Conservation (phyloP, 2,329 filamentous ascomycete genomes). For the Xylariomycetidae sp. region DNA sequence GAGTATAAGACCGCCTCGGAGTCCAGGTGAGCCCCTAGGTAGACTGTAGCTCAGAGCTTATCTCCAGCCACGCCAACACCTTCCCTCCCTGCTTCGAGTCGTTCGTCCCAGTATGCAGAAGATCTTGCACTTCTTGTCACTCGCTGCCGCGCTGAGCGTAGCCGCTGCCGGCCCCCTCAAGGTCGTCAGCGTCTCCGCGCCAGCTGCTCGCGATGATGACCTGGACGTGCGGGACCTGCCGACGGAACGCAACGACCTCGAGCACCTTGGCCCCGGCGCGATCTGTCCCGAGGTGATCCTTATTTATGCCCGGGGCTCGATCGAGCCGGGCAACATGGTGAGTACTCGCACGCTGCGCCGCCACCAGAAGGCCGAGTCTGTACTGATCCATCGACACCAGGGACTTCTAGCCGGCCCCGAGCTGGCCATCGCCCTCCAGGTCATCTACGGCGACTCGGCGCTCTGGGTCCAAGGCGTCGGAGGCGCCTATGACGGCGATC, state of each 20-base stretch:
- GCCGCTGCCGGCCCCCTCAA: no score
- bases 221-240: no score
- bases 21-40: no score
- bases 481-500: slow-evolving; percentile 18
- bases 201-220: no score
- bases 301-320: slow-evolving; percentile 28
- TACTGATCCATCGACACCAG: not conserved
- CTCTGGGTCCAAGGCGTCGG: slow-evolving; percentile 10
- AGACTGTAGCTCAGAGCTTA: no score
- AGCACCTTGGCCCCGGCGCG: not conserved
- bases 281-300: slow-evolving; percentile 23
- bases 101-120: no score
- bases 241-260: slow-evolving; percentile 1
- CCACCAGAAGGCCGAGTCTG: not conserved
- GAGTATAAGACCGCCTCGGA: no score
- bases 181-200: no score
- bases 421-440: not conserved
- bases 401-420: slow-evolving; percentile 1
- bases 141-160: no score
- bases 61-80: no score
- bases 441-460: not conserved
- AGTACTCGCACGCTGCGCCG: not conserved
- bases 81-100: no score
- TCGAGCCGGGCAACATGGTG: slow-evolving; percentile 27
- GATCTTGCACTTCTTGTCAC: no score